These are phyloP conservation scores for Mrakia hoshinonis DNA, from an alignment of 768 basidiomycete genomes.

Conservation along the genomic window DNA sequence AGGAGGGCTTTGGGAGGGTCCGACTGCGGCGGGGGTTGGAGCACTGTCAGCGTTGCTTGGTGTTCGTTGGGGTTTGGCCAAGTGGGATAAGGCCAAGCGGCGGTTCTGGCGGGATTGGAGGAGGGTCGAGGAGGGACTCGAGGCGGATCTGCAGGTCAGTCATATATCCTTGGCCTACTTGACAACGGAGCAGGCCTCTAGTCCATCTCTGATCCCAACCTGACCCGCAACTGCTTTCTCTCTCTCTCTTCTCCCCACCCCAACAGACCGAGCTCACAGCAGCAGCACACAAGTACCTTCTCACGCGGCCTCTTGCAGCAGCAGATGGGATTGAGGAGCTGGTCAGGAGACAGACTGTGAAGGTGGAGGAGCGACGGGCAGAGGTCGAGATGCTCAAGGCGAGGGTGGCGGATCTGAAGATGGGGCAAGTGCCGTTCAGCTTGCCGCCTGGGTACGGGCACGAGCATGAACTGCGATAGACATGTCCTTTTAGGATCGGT, in stretches of 20 bases:
- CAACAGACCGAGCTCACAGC: neutral
- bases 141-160: conserved; percentile 56
- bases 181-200: too few species aligned
- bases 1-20: conserved; percentile 49
- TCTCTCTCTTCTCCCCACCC: neutral
- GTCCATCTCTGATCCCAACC: neutral
- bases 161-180: neutral
- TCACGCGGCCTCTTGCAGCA: neutral
- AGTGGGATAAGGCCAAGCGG: conserved; percentile 60
- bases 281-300: neutral
- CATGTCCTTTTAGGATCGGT: neutral
- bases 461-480: neutral
- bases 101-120: conserved; percentile 62
- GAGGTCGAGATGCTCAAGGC: neutral
- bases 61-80: conserved; percentile 56
- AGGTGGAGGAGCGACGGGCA: neutral
- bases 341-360: neutral
- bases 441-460: too few species aligned
- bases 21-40: conserved; percentile 56
- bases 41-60: conserved; percentile 48
- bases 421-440: neutral
- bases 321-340: conserved; percentile 1
- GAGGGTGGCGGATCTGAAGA: neutral
- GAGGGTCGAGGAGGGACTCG: conserved; percentile 55
- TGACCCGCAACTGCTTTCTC: neutral